Evolutionary conservation across 2,329 filamentous ascomycete genomes (phyloP).

Genomic region (Verticillium albo-atrum): DNA sequence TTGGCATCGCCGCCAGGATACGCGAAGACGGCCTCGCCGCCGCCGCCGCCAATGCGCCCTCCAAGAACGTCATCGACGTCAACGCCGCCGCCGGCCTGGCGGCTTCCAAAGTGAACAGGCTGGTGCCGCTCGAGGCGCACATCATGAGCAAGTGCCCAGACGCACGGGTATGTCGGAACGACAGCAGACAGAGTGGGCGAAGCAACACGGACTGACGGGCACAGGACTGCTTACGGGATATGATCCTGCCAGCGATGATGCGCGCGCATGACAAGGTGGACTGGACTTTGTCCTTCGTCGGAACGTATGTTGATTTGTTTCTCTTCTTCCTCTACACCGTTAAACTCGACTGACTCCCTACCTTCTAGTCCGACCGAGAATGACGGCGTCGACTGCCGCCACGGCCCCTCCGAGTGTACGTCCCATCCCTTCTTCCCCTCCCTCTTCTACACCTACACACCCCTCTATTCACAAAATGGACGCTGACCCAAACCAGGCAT

Average conservation of each 20-base stretch:
- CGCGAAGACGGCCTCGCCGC: background rate
- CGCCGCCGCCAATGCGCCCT: background rate
- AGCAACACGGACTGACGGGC: background rate
- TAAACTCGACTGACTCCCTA: background rate
- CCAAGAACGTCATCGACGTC: background rate
- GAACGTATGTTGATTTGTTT: conserved; percentile 51
- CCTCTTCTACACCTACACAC: background rate
- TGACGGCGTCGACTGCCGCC: conserved; percentile 81
- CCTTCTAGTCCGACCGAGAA: conserved; percentile 61
- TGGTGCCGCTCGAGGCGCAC: conserved; percentile 83
- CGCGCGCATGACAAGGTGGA: conserved; percentile 77
- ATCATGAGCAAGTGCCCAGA: conserved; percentile 98
- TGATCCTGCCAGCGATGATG: conserved; percentile 86
- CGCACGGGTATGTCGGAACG: conserved; percentile 49
- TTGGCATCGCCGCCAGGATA: background rate
- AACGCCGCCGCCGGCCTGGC: background rate
- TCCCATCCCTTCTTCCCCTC: background rate
- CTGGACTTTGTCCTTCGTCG: conserved; percentile 88
- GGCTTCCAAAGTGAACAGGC: conserved; percentile 11
- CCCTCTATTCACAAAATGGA: background rate
- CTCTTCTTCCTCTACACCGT: background rate
- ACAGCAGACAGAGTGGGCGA: background rate
- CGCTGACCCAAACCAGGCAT: conserved; percentile 46
- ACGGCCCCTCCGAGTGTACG: conserved; percentile 77
- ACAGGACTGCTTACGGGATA: conserved; percentile 69